These are phyloP conservation scores for Coemansia sp. DNA, from an alignment of 192 early-diverging fungal genomes.

Conservation along the genomic window DNA sequence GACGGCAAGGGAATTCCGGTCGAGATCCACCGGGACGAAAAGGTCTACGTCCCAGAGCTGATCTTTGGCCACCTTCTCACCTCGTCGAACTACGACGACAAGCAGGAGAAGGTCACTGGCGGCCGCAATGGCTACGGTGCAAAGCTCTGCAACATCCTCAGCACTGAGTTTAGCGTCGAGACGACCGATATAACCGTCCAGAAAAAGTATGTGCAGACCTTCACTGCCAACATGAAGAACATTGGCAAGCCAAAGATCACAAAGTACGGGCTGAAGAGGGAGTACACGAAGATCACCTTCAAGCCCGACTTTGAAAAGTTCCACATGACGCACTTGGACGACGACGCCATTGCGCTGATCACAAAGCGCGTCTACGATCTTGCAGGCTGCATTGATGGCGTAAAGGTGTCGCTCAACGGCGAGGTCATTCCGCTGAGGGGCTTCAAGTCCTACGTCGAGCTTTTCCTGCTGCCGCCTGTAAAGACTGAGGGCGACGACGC, in stretches of 20 bases:
- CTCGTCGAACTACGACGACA: constrained; percentile 96
- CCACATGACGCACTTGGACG: constrained; percentile 81
- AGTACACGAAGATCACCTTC: constrained; percentile 92
- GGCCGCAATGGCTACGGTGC: constrained; percentile 93
- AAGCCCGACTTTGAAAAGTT: constrained; percentile 92
- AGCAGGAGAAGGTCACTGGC: constrained; percentile 91
- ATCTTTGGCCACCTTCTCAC: constrained; percentile 97
- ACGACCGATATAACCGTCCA: constrained; percentile 73
- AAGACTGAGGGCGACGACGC: constrained; percentile 15
- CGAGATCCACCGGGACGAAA: constrained; percentile 85
- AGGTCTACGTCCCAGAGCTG: constrained; percentile 92
- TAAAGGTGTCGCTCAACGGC: constrained; percentile 89
- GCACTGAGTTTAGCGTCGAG: constrained; percentile 90
- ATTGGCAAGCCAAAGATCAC: constrained; percentile 76
- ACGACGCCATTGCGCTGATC: constrained; percentile 81
- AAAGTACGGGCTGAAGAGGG: constrained; percentile 61
- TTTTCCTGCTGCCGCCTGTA: constrained; percentile 61
- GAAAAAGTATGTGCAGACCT: constrained; percentile 81
- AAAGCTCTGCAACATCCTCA: constrained; percentile 97
- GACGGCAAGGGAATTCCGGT: constrained; percentile 95
- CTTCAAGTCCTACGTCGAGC: constrained; percentile 88
- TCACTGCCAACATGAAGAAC: constrained; percentile 86
- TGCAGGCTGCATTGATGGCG: constrained; percentile 78
- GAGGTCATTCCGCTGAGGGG: constrained; percentile 75
- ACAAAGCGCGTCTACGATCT: constrained; percentile 93